Base-by-base conservation (phyloP, 306 rosid genomes). In the Cercis canadensis region DNA sequence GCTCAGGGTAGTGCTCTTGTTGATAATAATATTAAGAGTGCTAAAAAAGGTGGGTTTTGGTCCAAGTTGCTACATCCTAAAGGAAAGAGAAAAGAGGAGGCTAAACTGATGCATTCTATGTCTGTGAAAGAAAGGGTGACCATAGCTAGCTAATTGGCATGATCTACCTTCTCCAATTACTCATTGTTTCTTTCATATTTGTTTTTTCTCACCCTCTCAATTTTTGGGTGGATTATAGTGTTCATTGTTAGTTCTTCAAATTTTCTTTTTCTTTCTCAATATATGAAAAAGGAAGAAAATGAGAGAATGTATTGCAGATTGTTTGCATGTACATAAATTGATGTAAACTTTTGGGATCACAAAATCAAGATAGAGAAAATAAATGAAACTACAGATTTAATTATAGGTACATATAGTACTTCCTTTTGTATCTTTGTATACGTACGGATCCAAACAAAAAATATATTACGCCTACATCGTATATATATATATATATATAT, bases 21-120 rank as follows among this genome's bases (percentile, higher is more conserved):
- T 34, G 50, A 0, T 33, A 14, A 21, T 29, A 33, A 13, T 53
- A 24, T 24, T 24, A 75, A 57, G 64, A 56, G 65, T 60, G 71
- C 57, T 29, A 78, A 82, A 72, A 83, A 78, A 67, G 59, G 17
- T 61, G 87, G 96, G 71, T 87, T 91, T 82, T 91, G 89, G 91
- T 74, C 75, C 4, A 91, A 81, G 77, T 68, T 87, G 87, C 75
- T 91, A 62, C 80, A 74, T 82, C 84, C 87, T 5, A 78, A 57
- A 37, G 76, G 75, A 53, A 84, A 79, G 76, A 63, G 70, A 67
- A 79, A 32, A 51, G 74, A 78, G 14, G 67, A 78, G 14, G 32
- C 12, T 55, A 34, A 62, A 13, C 21, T 79, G 70, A 13, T 80
- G 67, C 88, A 76, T 34, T 69, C 90, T 29, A 79, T 60, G 34